A percentile compares a stretch with the other conserved stretches of the same genome.
These are phyloP conservation scores for Phytophthora hibernalis DNA, from an alignment of 352 stramenopile species.

Conservation along the genomic window DNA sequence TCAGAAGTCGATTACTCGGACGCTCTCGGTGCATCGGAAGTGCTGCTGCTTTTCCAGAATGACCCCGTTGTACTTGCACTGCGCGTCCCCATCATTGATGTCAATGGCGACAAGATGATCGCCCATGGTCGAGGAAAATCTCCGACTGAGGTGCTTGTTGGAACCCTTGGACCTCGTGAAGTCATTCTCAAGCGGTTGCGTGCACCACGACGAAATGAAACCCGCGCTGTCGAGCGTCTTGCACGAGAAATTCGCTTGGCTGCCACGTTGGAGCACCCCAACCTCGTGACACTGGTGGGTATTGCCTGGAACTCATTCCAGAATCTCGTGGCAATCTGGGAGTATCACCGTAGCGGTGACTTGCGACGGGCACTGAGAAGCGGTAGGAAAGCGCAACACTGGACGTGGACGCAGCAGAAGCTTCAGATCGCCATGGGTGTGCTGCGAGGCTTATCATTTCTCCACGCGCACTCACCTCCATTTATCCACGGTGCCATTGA, in stretches of 20 bases:
- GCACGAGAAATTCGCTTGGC: conserved; percentile 63
- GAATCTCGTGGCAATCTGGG: conserved; percentile 56
- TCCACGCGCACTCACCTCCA: conserved; percentile 48
- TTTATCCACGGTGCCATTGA: conserved; percentile 66
- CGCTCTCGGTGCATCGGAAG: conserved; percentile 49
- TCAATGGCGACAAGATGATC: conserved; percentile 46
- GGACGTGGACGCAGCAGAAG: conserved; percentile 60
- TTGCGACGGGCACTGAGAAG: conserved; percentile 39
- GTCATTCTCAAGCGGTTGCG: conserved; percentile 63
- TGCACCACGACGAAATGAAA: conserved; percentile 45
- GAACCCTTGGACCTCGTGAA: conserved; percentile 35
- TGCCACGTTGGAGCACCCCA: conserved; percentile 56
- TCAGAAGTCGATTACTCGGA: conserved; percentile 51
- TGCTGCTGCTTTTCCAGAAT: conserved; percentile 60
- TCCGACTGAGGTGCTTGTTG: conserved; percentile 51
- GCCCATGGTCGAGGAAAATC: conserved; percentile 40
- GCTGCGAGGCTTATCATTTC: conserved; percentile 48
- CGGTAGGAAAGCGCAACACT: conserved; percentile 31
- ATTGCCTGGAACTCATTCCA: conserved; percentile 73
- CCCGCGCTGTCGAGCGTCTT: conserved; percentile 61
- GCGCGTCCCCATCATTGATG: conserved; percentile 62
- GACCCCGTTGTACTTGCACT: conserved; percentile 52
- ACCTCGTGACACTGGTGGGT: conserved; percentile 62
- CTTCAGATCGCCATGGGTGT: conserved; percentile 56
- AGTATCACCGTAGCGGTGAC: conserved; percentile 53